A percentile compares a stretch with the other conserved stretches of the same genome.
phyloP scores from a whole-genome alignment of 345 rosid species.

The Microcos paniculata region DNA sequence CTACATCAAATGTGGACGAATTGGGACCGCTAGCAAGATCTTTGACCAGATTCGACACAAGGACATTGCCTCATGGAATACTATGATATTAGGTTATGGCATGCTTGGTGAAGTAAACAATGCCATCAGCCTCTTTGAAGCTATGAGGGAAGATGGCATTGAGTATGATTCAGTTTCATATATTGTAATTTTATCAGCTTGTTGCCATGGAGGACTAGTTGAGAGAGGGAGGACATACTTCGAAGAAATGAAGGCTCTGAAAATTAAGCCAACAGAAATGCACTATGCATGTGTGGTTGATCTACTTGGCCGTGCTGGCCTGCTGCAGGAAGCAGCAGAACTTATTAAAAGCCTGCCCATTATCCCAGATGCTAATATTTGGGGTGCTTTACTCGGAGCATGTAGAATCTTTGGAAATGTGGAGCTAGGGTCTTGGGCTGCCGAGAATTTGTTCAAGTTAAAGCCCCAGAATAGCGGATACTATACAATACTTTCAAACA shows the following conservation, averaged over 20 bases:
- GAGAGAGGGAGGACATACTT: slow-evolving; percentile 46
- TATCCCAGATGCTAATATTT: slow-evolving; percentile 40
- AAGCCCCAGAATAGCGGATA: slow-evolving; percentile 53
- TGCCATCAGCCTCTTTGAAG: slow-evolving; percentile 42
- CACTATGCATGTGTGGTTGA: slow-evolving; percentile 62
- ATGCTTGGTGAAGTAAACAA: slow-evolving; percentile 39
- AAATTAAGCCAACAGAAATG: slow-evolving; percentile 35
- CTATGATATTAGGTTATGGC: slow-evolving; percentile 49
- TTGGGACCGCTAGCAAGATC: slow-evolving; percentile 37
- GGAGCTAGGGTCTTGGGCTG: slow-evolving; percentile 54
- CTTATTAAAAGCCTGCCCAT: slow-evolving; percentile 33
- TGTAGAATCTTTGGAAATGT: slow-evolving; percentile 45
- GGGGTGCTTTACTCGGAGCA: slow-evolving; percentile 61
- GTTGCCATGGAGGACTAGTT: slow-evolving; percentile 52
- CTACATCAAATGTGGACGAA: slow-evolving; percentile 45
- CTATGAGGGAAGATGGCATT: slow-evolving; percentile 36
- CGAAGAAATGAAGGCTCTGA: slow-evolving; percentile 31
- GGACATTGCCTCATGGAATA: slow-evolving; percentile 54
- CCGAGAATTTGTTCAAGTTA: slow-evolving; percentile 45
- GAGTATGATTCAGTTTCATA: slow-evolving; percentile 46
- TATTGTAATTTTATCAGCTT: slow-evolving; percentile 46
- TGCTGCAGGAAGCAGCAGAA: slow-evolving; percentile 37
- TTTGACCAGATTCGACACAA: slow-evolving; percentile 33
- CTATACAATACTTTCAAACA: slow-evolving; percentile 45
- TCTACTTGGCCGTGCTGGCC: slow-evolving; percentile 54